Evolutionary conservation across 768 basidiomycete genomes (phyloP).

Genomic region (Amanita rimosa): DNA sequence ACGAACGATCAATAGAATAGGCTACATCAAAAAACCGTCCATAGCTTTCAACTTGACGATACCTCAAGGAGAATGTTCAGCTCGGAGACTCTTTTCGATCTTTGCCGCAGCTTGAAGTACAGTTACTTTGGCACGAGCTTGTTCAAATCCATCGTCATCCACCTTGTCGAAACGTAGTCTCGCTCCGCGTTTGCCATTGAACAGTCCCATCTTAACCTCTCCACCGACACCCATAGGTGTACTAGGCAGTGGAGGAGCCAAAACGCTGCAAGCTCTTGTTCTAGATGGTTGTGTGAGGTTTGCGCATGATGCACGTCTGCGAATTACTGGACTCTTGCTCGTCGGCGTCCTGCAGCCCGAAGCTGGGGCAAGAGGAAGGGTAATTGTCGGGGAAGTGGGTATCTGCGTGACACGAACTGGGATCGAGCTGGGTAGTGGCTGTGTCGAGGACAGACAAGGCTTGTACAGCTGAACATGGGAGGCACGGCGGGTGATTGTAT

Average conservation of each 20-base stretch:
- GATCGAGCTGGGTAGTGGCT: slow-evolving; percentile 3
- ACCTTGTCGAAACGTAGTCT: slow-evolving; percentile 6
- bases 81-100: slow-evolving; percentile 11
- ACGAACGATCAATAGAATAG: not conserved
- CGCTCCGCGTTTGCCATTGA: slow-evolving; percentile 6
- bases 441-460: slow-evolving; percentile 1
- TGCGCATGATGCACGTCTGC: slow-evolving; percentile 4
- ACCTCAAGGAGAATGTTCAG: slow-evolving; percentile 1
- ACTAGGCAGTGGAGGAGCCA: not conserved
- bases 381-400: not conserved
- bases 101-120: slow-evolving; percentile 14
- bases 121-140: not conserved
- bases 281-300: slow-evolving; percentile 3
- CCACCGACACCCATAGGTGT: not conserved
- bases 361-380: not conserved
- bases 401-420: not conserved
- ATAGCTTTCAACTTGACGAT: not conserved
- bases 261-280: slow-evolving; percentile 1
- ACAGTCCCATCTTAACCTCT: slow-evolving; percentile 1
- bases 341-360: not conserved
- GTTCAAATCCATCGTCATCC: not conserved
- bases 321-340: not conserved
- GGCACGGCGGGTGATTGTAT: slow-evolving; percentile 9
- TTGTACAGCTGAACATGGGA: slow-evolving; percentile 12
- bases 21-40: not conserved